Conservation (phyloP, 768 basidiomycete species). For the Tephrocybe rancida region DNA sequence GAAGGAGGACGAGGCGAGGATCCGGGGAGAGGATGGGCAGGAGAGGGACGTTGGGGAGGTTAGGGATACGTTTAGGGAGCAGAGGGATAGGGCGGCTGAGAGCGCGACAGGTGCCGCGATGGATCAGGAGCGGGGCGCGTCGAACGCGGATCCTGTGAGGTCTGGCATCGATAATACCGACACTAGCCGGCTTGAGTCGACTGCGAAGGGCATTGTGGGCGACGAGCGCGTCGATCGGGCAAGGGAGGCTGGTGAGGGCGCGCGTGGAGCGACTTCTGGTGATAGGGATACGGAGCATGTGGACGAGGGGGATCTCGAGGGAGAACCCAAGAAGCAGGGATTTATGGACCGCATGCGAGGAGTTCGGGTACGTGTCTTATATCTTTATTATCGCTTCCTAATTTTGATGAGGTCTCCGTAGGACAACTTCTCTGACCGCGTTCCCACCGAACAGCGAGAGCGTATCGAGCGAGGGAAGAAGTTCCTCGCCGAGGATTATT, state of each 20-base stretch:
- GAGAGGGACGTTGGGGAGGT: slow-evolving; percentile 30
- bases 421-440: slow-evolving; percentile 44
- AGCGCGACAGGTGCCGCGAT: slow-evolving; percentile 6
- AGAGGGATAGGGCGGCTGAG: slow-evolving; percentile 13
- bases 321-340: slow-evolving; percentile 33
- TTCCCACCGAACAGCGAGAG: slow-evolving; percentile 73
- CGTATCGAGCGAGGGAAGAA: slow-evolving; percentile 59
- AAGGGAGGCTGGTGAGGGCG: slow-evolving; percentile 14
- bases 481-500: slow-evolving; percentile 80
- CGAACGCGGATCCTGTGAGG: neutral
- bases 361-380: slow-evolving; percentile 35
- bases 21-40: slow-evolving; percentile 33
- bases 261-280: neutral
- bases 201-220: slow-evolving; percentile 8
- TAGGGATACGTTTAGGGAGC: slow-evolving; percentile 20
- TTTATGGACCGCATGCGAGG: slow-evolving; percentile 35
- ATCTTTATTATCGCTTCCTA: slow-evolving; percentile 24
- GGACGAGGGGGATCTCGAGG: slow-evolving; percentile 18
- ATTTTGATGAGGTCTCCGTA: neutral
- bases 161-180: slow-evolving; percentile 6
- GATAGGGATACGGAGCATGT: neutral
- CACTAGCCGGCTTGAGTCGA: slow-evolving; percentile 1
- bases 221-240: slow-evolving; percentile 16
- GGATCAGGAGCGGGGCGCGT: neutral
- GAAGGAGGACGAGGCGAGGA: slow-evolving; percentile 41